These are phyloP conservation scores for Podosphaera aphanis DNA, from an alignment of 2,329 filamentous ascomycete genomes.

Conservation along the genomic window DNA sequence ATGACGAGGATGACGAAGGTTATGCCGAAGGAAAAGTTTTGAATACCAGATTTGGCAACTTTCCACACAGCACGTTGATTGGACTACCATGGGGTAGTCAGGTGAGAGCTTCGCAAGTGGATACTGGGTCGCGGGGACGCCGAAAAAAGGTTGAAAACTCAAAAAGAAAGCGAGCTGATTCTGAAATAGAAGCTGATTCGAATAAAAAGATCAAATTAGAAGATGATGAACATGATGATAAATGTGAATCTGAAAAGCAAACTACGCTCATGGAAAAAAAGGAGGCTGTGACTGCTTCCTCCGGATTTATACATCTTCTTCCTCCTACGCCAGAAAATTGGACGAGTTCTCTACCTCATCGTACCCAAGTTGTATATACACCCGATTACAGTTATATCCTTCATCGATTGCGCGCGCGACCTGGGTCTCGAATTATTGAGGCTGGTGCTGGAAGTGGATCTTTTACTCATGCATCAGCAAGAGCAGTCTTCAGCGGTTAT, in stretches of 20 bases:
- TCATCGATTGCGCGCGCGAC: constrained; percentile 49
- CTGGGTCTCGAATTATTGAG: constrained; percentile 52
- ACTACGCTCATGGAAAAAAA: constrained; percentile 19
- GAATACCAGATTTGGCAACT: constrained; percentile 86
- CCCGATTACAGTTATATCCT: constrained; percentile 72
- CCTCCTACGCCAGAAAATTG: constrained; percentile 63
- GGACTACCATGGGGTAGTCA: constrained; percentile 76
- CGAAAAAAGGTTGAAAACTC: constrained; percentile 37
- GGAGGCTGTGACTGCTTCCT: constrained; percentile 28
- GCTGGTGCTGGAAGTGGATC: constrained; percentile 64
- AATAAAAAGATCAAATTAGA: constrained; percentile 5
- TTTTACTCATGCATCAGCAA: constrained; percentile 57
- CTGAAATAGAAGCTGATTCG: constrained; percentile 9
- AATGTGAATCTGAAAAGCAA: constrained; percentile 12
- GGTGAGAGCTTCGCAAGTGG: constrained; percentile 67
- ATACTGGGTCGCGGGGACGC: constrained; percentile 71
- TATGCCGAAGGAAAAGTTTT: constrained; percentile 58
- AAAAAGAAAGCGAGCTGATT: constrained; percentile 20
- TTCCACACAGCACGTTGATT: constrained; percentile 57
- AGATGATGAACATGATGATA: constrained; percentile 1
- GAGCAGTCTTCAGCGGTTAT: constrained; percentile 55
- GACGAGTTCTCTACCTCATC: constrained; percentile 57
- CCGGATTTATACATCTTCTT: constrained; percentile 58
- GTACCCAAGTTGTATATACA: constrained; percentile 71
- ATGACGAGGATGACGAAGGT: constrained; percentile 39